Percentiles rank a stretch among this genome's conserved stretches.
Conservation (phyloP, 768 basidiomycete genomes). For the Rubroboletus satanas region DNA sequence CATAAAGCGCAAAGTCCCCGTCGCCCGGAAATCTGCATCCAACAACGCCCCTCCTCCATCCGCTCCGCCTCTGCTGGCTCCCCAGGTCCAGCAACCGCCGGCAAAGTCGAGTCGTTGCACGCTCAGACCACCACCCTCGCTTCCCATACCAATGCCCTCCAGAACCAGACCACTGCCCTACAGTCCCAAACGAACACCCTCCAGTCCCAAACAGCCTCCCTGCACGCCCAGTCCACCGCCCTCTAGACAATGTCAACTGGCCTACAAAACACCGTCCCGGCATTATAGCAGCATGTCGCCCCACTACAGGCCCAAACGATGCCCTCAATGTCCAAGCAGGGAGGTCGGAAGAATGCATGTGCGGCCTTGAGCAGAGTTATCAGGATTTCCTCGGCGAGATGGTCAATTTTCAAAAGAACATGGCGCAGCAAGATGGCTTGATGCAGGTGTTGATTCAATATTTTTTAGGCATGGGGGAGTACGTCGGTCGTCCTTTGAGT, state of each 20-base stretch:
- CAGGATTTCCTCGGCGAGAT: conserved; percentile 67
- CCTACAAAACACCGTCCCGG: conserved; percentile 25
- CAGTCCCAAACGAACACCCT: conserved; percentile 29
- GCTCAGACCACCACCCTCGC: conserved; percentile 27
- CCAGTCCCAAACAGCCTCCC: conserved; percentile 28
- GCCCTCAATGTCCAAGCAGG: conserved; percentile 29
- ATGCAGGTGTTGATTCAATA: conserved; percentile 81
- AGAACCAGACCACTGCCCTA: conserved; percentile 27
- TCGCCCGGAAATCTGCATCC: conserved; percentile 29
- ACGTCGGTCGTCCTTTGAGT: conserved; percentile 28
- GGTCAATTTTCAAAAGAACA: conserved; percentile 66
- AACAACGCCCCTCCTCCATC: conserved; percentile 28
- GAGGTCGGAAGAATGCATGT: conserved; percentile 49
- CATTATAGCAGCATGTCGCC: conserved; percentile 28
- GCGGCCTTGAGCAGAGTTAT: conserved; percentile 59
- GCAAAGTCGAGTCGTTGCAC: conserved; percentile 29
- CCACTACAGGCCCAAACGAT: conserved; percentile 30
- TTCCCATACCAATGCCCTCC: conserved; percentile 29
- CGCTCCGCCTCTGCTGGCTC: conserved; percentile 26
- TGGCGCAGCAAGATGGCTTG: conserved; percentile 81
- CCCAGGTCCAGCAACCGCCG: conserved; percentile 21
- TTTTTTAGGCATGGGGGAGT: conserved; percentile 66
- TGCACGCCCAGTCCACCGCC: conserved; percentile 34
- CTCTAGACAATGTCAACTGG: conserved; percentile 31
- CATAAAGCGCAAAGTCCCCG: conserved; percentile 59